These are phyloP conservation scores for Pichia sp. DNA, from an alignment of 1,139 yeast species.

Conservation along the genomic window DNA sequence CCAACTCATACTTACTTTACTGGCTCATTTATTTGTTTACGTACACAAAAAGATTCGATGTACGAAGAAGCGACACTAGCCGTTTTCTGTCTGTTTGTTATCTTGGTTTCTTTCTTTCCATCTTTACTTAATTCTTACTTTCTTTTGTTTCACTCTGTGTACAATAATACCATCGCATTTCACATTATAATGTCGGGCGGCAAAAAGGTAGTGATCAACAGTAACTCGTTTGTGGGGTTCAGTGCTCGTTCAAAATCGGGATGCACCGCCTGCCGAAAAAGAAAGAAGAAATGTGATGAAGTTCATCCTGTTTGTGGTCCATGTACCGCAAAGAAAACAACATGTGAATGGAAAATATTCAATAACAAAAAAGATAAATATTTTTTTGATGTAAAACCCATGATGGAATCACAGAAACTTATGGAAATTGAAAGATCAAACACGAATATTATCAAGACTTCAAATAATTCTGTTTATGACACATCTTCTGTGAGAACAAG, in stretches of 20 bases:
- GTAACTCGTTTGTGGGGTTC: slow-evolving; percentile 24
- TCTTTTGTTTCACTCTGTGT: no score
- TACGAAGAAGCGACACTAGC: no score
- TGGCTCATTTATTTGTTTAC: no score
- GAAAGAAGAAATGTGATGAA: slow-evolving; percentile 31
- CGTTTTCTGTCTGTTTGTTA: no score
- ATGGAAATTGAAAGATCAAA: background rate
- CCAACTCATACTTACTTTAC: no score
- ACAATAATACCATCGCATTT: no score
- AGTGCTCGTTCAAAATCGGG: slow-evolving; percentile 27
- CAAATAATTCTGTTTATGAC: background rate
- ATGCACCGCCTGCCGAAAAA: slow-evolving; percentile 24
- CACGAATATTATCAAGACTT: no score
- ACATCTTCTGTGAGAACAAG: no score
- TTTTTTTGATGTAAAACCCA: slow-evolving; percentile 15
- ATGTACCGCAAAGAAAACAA: slow-evolving; percentile 19
- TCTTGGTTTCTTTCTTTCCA: no score
- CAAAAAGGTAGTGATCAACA: slow-evolving; percentile 5
- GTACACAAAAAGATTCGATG: no score
- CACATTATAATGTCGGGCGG: background rate
- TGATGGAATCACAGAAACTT: slow-evolving; percentile 20
- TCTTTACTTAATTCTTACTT: no score
- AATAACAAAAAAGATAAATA: slow-evolving; percentile 7
- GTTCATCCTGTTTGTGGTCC: slow-evolving; percentile 27
- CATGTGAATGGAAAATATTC: slow-evolving; percentile 22